A percentile compares a stretch with the other conserved stretches of the same genome.
phyloP scores from a whole-genome alignment of 768 basidiomycete species.

The Trametes cinnabarina region DNA sequence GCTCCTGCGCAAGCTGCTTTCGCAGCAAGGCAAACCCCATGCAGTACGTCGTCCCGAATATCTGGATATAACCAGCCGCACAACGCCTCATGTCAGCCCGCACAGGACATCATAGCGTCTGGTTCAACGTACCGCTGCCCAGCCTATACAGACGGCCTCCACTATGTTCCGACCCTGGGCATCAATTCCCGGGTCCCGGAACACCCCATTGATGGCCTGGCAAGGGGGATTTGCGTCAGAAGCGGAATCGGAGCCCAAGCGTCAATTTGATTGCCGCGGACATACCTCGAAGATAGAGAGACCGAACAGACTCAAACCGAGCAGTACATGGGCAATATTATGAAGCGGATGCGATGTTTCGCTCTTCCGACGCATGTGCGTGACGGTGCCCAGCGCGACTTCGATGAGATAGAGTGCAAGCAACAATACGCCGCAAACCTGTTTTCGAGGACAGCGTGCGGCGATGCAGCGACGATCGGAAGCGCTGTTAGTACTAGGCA shows the following conservation, averaged over 20 bases:
- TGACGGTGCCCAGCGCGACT: slow-evolving; percentile 49
- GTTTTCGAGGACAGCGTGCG: neutral
- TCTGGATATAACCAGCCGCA: slow-evolving; percentile 3
- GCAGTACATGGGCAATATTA: slow-evolving; percentile 54
- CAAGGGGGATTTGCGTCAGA: neutral
- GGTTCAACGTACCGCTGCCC: slow-evolving; percentile 32
- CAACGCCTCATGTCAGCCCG: slow-evolving; percentile 4
- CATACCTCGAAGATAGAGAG: slow-evolving; percentile 56
- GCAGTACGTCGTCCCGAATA: slow-evolving; percentile 44
- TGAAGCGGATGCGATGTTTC: slow-evolving; percentile 44
- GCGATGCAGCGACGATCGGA: neutral
- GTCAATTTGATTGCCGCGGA: neutral
- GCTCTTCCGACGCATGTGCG: slow-evolving; percentile 42
- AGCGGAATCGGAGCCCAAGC: neutral
- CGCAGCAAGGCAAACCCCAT: slow-evolving; percentile 35
- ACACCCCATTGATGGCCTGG: slow-evolving; percentile 21
- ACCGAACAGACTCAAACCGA: slow-evolving; percentile 49
- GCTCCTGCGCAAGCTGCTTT: slow-evolving; percentile 30
- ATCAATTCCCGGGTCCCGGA: slow-evolving; percentile 11
- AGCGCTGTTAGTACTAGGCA: neutral
- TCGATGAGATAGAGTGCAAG: slow-evolving; percentile 52
- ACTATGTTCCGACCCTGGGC: slow-evolving; percentile 28
- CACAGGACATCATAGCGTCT: neutral
- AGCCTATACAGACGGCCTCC: slow-evolving; percentile 42
- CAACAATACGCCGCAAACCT: slow-evolving; percentile 55